Conservation (phyloP, 257 asterid genomes). For the Nemophila menziesii region DNA sequence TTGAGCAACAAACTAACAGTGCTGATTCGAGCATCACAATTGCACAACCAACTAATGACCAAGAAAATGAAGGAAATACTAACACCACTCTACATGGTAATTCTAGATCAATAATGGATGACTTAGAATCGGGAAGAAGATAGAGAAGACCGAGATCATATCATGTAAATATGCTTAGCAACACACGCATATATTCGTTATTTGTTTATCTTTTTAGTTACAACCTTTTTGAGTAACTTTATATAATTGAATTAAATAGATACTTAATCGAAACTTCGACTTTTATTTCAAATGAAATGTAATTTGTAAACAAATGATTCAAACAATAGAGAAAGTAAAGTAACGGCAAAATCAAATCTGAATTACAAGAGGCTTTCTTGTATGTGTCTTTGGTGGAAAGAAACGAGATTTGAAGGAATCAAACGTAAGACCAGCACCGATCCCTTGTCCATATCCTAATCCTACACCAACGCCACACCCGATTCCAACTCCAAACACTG, state of each 20-base stretch:
- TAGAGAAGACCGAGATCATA: constrained; percentile 6
- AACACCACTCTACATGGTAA: constrained; percentile 8
- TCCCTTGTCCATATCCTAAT: constrained; percentile 64
- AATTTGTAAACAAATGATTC: too few species aligned
- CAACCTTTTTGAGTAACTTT: too few species aligned
- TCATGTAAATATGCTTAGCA: not conserved
- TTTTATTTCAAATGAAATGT: not conserved
- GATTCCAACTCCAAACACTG: constrained; percentile 57
- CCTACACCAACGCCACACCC: constrained; percentile 87
- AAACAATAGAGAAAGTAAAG: too few species aligned
- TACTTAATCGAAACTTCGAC: not conserved
- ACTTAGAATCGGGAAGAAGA: constrained; percentile 50
- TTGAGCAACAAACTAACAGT: not conserved
- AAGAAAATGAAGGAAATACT: constrained; percentile 21
- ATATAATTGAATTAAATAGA: not conserved
- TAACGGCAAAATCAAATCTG: constrained; percentile 9
- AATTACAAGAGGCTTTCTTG: constrained; percentile 30
- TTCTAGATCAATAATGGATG: constrained; percentile 24
- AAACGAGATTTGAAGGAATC: constrained; percentile 32
- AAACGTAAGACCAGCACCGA: constrained; percentile 47
- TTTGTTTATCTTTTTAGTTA: too few species aligned
- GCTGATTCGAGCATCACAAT: constrained; percentile 9
- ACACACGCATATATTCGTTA: too few species aligned
- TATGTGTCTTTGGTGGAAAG: constrained; percentile 18
- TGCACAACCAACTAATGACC: constrained; percentile 26